These are phyloP conservation scores for Rhododendron vialii DNA, from an alignment of 148 eudicot species.

Conservation along the genomic window DNA sequence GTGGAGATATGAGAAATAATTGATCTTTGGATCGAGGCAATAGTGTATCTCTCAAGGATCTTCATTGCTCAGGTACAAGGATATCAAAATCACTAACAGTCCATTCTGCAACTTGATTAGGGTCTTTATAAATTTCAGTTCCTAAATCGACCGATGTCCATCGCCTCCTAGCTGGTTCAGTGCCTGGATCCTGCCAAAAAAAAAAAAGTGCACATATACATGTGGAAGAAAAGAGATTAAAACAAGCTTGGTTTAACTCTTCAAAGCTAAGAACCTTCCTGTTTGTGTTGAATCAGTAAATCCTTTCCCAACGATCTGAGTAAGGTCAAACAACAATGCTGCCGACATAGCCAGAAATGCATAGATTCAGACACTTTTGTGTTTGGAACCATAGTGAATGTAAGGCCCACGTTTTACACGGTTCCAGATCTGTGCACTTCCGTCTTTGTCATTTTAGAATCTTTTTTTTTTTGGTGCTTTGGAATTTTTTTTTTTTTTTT, in stretches of 20 bases:
- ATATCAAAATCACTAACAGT: conserved; percentile 59
- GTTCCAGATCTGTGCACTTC: not conserved
- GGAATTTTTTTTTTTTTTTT: too few species aligned
- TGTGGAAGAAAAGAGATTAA: not conserved
- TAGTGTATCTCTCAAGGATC: not conserved
- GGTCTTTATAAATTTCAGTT: conserved; percentile 46
- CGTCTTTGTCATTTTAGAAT: not conserved
- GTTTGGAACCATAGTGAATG: not conserved
- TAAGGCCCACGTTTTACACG: not conserved
- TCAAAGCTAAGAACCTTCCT: not conserved
- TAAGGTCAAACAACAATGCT: not conserved
- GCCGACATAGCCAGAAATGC: not conserved
- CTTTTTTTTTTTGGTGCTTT: too few species aligned
- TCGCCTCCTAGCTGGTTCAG: conserved; percentile 38
- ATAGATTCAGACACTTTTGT: not conserved
- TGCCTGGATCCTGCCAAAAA: conserved; percentile 50
- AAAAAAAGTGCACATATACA: not conserved
- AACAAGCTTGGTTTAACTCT: not conserved
- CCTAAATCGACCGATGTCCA: conserved; percentile 63
- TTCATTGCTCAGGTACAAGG: conserved; percentile 22
- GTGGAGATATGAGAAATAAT: not conserved
- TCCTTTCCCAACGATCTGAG: not conserved
- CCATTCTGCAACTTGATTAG: conserved; percentile 54
- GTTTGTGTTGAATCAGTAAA: not conserved
- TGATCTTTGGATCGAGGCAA: not conserved